Evolutionary conservation across 2,329 filamentous ascomycete genomes (phyloP), one percentile per base, ranked within the genome.

Genomic region (Colletotrichum cordylinicola): DNA sequence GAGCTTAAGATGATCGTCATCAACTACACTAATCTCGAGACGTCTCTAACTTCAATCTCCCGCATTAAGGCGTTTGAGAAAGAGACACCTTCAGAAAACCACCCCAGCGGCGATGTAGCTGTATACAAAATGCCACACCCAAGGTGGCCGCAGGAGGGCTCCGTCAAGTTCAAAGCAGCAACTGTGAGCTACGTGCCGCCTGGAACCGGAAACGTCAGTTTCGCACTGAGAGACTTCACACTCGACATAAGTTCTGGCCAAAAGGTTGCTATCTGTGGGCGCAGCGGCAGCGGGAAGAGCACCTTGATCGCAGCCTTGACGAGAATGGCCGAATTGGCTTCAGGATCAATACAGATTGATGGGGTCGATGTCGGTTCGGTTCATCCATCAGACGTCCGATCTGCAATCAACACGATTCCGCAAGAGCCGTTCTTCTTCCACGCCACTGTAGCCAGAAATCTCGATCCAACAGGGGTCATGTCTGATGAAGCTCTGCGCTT

Each of bases 11-110:
- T 74, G 6, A 78, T 85, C 3, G 82, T 86, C 29, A 77, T 79
- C 18, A 77, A 78, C 52, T 86, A 83, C 83, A 86, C 84, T 0
- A 77, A 79, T 16, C 72, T 86, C 2, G 85, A 86, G 64, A 85
- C 83, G 0, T 83, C 80, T 2, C 74, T 86, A 10, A 82, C 82
- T 5, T 84, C 85, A 0, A 79, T 86, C 62, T 78, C 80, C 4
- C 76, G 85, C 6, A 65, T 86, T 6, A 83, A 83, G 39, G 78
- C 77, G 2, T 86, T 85, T 55, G 79, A 75, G 2, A 37, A 68
- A 2, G 77, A 75, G 2, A 82, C 82, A 0, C 78, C 80, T 0
- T 67, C 79, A 71, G 79, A 16, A 84, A 86, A 71, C 61, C 33
- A 24, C 10, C 61, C 12, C 27, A 13, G 13, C 15, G 52, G 10